phyloP scores from a whole-genome alignment of 2,329 filamentous ascomycete genomes.

The Zymoseptoria passerinii region DNA sequence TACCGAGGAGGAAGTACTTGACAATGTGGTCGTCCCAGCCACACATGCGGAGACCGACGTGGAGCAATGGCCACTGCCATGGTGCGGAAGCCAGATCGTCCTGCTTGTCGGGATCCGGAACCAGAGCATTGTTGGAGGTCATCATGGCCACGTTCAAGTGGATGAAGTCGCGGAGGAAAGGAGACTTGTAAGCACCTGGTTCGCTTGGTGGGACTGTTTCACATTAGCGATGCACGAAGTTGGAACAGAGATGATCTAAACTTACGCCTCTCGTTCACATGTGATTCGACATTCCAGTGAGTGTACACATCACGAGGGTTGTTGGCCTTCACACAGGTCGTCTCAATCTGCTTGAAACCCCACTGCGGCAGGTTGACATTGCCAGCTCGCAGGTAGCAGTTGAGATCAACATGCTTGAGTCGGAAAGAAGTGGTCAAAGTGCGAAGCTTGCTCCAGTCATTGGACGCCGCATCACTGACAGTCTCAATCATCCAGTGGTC shows the following conservation, averaged over 20 bases:
- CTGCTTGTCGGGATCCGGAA: constrained; percentile 97
- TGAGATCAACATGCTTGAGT: constrained; percentile 69
- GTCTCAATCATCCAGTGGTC: constrained; percentile 96
- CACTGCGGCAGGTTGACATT: constrained; percentile 96
- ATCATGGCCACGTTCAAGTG: constrained; percentile 99
- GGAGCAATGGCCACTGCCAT: constrained; percentile 96
- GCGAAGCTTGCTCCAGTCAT: constrained; percentile 73
- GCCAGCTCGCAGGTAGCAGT: constrained; percentile 89
- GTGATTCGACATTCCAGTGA: constrained; percentile 97
- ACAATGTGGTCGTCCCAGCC: constrained; percentile 92
- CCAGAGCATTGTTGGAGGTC: constrained; percentile 97
- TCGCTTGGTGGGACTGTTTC: constrained; percentile 71
- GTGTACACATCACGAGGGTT: constrained; percentile 89
- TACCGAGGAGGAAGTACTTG: constrained; percentile 98
- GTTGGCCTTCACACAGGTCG: constrained; percentile 88
- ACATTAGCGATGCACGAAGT: constrained; percentile 26
- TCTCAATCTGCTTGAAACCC: constrained; percentile 99
- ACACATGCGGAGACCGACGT: constrained; percentile 97
- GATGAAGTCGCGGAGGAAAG: constrained; percentile 95
- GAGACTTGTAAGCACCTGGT: constrained; percentile 87
- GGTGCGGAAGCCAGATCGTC: constrained; percentile 93
- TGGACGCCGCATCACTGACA: constrained; percentile 77
- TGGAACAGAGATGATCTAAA: constrained; percentile 16
- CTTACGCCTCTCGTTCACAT: constrained; percentile 87
- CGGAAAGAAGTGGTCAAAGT: constrained; percentile 92